phyloP scores from a whole-genome alignment of 257 asterid species.

The Solanum ossicruentum region DNA sequence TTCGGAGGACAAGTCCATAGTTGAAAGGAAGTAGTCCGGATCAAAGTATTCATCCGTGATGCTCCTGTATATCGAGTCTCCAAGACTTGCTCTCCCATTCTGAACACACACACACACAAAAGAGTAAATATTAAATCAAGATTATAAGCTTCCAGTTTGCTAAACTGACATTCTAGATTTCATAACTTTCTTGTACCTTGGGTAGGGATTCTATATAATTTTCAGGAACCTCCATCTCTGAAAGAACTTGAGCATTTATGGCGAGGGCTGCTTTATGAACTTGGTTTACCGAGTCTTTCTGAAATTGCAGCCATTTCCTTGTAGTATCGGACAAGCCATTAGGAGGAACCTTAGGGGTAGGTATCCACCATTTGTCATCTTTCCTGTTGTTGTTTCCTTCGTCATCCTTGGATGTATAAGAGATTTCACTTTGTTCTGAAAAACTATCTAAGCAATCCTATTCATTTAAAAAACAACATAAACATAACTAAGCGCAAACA shows the following conservation, averaged over 20 bases:
- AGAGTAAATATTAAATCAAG: neutral
- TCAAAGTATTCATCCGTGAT: conserved; percentile 68
- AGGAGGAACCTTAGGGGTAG: conserved; percentile 64
- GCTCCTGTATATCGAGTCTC: conserved; percentile 64
- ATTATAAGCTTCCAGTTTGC: neutral
- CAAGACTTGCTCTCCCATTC: conserved; percentile 86
- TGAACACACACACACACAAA: neutral
- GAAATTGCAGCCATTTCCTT: conserved; percentile 61
- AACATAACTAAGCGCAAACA: neutral
- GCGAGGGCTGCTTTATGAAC: conserved; percentile 91
- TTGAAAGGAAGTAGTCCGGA: conserved; percentile 50
- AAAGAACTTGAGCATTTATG: conserved; percentile 57
- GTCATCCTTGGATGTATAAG: conserved; percentile 32
- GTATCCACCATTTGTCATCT: conserved; percentile 93
- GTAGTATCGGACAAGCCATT: conserved; percentile 61
- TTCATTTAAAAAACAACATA: neutral
- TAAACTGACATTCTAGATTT: neutral
- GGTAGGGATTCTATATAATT: conserved; percentile 72
- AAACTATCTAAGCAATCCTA: conserved; percentile 91
- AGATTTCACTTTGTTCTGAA: conserved; percentile 62
- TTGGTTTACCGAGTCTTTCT: conserved; percentile 76
- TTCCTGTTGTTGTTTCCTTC: conserved; percentile 20
- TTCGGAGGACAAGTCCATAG: conserved; percentile 57
- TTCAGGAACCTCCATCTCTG: conserved; percentile 75
- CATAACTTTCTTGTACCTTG: conserved; percentile 33